Percentiles rank a stretch among this genome's conserved stretches.
These are phyloP conservation scores for Xylaria hypoxylon DNA, from an alignment of 2,329 filamentous ascomycete species.

Conservation along the genomic window DNA sequence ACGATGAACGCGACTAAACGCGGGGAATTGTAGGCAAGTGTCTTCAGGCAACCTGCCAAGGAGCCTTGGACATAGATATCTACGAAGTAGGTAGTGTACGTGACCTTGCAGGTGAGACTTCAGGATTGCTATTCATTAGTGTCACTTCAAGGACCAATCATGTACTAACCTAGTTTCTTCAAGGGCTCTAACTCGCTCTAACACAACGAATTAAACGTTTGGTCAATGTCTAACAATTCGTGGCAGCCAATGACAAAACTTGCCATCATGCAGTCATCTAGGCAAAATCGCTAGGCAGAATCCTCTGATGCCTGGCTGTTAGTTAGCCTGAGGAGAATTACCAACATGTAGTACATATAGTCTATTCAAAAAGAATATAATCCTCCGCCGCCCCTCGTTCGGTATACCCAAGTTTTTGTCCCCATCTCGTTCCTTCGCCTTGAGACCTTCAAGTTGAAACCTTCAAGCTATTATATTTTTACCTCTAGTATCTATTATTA, in stretches of 20 bases:
- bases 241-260: too few species aligned
- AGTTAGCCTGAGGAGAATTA: background rate
- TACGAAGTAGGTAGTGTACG: too few species aligned
- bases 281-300: constrained; percentile 30
- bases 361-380: constrained; percentile 20
- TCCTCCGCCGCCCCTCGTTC: background rate
- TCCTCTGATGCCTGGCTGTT: constrained; percentile 6
- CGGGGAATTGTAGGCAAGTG: background rate
- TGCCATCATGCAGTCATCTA: constrained; percentile 26
- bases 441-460: background rate
- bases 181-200: background rate
- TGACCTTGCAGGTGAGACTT: background rate
- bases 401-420: background rate
- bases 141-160: constrained; percentile 13
- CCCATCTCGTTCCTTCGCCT: background rate
- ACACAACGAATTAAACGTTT: constrained; percentile 5
- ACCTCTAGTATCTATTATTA: background rate
- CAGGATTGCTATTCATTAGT: background rate
- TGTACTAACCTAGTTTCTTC: background rate
- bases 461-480: background rate
- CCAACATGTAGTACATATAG: too few species aligned
- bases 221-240: too few species aligned
- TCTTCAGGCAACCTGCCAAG: constrained; percentile 3
- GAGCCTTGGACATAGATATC: background rate
- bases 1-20: background rate